Percentiles rank a stretch among this genome's conserved stretches.
Conservation (phyloP, 176 grass and related monocot genomes). For the Carex scoparia region DNA sequence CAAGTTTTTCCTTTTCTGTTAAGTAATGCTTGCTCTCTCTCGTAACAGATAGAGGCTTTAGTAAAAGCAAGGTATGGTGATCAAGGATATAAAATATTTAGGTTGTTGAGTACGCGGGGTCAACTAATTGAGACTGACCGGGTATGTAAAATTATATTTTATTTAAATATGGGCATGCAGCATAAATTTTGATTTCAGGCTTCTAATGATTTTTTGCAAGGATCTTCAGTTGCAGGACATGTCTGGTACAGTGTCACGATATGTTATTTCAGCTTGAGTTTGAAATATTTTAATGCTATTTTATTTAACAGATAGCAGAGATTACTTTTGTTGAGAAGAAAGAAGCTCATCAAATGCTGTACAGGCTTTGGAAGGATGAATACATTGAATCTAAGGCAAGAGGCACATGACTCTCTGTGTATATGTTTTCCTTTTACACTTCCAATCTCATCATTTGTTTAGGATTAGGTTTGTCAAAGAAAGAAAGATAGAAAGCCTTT, state of each 20-base stretch:
- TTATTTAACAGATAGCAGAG: slow-evolving; percentile 64
- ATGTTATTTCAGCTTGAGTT: not conserved
- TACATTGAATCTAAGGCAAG: slow-evolving; percentile 58
- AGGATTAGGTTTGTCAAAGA: not conserved
- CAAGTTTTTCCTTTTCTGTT: not conserved
- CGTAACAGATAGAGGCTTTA: slow-evolving; percentile 60
- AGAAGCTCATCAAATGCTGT: slow-evolving; percentile 59
- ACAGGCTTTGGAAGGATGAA: slow-evolving; percentile 75
- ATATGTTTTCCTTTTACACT: not conserved
- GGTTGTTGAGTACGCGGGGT: slow-evolving; percentile 46
- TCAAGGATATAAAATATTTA: slow-evolving; percentile 72
- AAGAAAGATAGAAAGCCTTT: not conserved
- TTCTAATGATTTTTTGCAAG: not conserved
- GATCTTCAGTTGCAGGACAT: not conserved
- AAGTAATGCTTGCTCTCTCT: slow-evolving; percentile 24
- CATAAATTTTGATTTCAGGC: not conserved
- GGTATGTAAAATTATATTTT: slow-evolving; percentile 42
- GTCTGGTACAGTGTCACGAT: not conserved
- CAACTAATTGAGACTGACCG: slow-evolving; percentile 58
- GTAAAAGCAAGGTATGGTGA: slow-evolving; percentile 71
- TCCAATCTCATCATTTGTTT: not conserved
- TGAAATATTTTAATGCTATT: slow-evolving; percentile 20
- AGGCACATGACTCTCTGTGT: not conserved
- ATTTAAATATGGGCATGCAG: not conserved
- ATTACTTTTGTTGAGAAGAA: slow-evolving; percentile 68